These are phyloP conservation scores for Pseudogymnoascus sp. DNA, from an alignment of 2,329 filamentous ascomycete genomes.

Conservation along the genomic window DNA sequence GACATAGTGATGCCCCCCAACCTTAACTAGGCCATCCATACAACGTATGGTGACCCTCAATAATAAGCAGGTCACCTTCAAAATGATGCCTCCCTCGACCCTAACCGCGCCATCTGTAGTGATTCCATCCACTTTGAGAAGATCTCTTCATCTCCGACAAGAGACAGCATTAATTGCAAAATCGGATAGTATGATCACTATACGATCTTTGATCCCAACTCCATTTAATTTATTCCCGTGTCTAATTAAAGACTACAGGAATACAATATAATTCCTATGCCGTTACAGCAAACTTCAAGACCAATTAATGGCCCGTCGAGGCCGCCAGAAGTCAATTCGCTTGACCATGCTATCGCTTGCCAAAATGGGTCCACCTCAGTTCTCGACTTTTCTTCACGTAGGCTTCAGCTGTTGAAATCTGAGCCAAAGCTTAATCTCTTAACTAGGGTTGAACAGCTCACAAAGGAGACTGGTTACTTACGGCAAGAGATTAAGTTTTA, in stretches of 20 bases:
- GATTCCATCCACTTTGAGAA: background rate
- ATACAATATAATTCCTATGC: background rate
- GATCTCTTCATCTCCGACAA: background rate
- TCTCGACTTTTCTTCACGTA: conserved; percentile 12
- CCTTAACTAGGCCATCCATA: background rate
- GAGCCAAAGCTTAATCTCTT: conserved; percentile 7
- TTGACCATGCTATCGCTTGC: conserved; percentile 15
- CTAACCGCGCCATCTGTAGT: background rate
- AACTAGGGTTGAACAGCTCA: conserved; percentile 15
- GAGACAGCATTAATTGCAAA: background rate
- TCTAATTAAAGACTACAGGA: background rate
- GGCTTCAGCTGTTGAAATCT: conserved; percentile 13
- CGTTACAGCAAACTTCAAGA: conserved; percentile 7
- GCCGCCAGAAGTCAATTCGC: conserved; percentile 12
- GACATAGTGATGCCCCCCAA: background rate
- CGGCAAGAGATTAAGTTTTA: conserved; percentile 17
- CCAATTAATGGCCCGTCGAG: background rate
- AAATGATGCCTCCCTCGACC: background rate
- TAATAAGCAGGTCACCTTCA: background rate
- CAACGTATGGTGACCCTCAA: background rate
- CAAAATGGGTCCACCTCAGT: conserved; percentile 14
- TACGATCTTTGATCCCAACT: background rate
- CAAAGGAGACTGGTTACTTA: conserved; percentile 12
- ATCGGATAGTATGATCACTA: background rate
- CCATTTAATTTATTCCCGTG: background rate